Conservation (phyloP, 225 moss, liverwort and hornwort genomes). For the Polytrichum commune region DNA sequence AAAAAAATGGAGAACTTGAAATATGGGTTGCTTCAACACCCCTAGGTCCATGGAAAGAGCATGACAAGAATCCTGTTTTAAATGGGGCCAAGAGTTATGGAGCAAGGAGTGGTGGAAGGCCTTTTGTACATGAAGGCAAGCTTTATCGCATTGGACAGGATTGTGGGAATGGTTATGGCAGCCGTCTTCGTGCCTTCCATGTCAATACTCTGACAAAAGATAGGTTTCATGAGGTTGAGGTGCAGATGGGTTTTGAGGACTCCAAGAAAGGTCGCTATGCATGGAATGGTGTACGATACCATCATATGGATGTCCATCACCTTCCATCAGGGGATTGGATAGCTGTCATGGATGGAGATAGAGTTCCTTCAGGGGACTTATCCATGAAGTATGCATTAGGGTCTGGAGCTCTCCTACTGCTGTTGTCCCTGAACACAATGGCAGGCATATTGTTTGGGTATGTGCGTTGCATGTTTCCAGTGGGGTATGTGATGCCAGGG, state of each 20-base stretch:
- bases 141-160: constrained; percentile 87
- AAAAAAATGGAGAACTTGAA: constrained; percentile 84
- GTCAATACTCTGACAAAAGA: constrained; percentile 46
- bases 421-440: constrained; percentile 38
- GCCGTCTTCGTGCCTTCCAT: constrained; percentile 70
- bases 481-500: constrained; percentile 22
- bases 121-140: constrained; percentile 64
- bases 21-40: constrained; percentile 77
- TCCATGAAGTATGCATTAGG: constrained; percentile 46
- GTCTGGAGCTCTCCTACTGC: constrained; percentile 37
- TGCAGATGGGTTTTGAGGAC: constrained; percentile 60
- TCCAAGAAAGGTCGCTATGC: constrained; percentile 73
- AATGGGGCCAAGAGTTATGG: constrained; percentile 61
- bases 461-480: constrained; percentile 48
- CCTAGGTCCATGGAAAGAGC: constrained; percentile 77
- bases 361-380: constrained; percentile 77
- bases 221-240: constrained; percentile 68
- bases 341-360: constrained; percentile 91
- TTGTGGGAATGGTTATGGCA: constrained; percentile 85
- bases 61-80: constrained; percentile 62
- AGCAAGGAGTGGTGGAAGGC: constrained; percentile 77
- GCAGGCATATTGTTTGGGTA: constrained; percentile 71
- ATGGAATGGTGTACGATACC: constrained; percentile 86
- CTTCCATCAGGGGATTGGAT: constrained; percentile 87
- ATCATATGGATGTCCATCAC: constrained; percentile 77